Percentiles rank a stretch among this genome's conserved stretches.
Evolutionary conservation across 2,329 filamentous ascomycete genomes (phyloP).

Genomic region (Trematosphaeria pertusa): DNA sequence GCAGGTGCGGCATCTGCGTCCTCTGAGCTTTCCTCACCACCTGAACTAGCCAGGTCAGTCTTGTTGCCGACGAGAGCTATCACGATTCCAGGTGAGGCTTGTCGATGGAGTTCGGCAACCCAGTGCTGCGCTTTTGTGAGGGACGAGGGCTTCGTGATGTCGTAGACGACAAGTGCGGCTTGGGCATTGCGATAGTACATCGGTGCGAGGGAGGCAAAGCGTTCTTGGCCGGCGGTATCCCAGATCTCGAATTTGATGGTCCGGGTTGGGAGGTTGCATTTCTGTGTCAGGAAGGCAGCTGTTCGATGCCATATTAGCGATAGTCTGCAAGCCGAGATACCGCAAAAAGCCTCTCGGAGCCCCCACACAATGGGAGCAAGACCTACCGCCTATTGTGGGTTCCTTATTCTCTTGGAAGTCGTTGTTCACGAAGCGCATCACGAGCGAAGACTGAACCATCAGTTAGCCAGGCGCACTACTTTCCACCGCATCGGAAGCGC

Average conservation of each 20-base stretch:
- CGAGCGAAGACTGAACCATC: slow-evolving; percentile 79
- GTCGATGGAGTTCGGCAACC: slow-evolving; percentile 96
- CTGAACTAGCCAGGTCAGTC: slow-evolving; percentile 75
- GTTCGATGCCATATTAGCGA: not conserved
- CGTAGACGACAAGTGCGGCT: slow-evolving; percentile 96
- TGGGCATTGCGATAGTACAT: slow-evolving; percentile 99
- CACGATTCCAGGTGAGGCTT: slow-evolving; percentile 94
- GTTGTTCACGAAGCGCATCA: slow-evolving; percentile 98
- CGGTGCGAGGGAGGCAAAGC: slow-evolving; percentile 92
- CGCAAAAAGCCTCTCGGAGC: too few relatives aligned
- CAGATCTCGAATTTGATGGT: slow-evolving; percentile 79
- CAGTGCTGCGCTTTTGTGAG: slow-evolving; percentile 98
- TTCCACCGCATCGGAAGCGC: slow-evolving; percentile 14
- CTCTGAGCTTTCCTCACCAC: slow-evolving; percentile 53
- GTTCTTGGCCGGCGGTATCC: slow-evolving; percentile 98
- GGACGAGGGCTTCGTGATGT: slow-evolving; percentile 94
- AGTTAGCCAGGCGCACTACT: slow-evolving; percentile 8
- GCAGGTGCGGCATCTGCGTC: slow-evolving; percentile 57
- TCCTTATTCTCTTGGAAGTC: slow-evolving; percentile 99
- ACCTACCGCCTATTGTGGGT: slow-evolving; percentile 93
- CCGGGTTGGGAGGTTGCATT: slow-evolving; percentile 92
- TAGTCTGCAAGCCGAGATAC: too few relatives aligned
- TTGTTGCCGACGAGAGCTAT: slow-evolving; percentile 95
- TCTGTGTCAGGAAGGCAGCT: slow-evolving; percentile 98
- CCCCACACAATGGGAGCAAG: too few relatives aligned